Evolutionary conservation across 2,329 filamentous ascomycete genomes (phyloP).

Genomic region (Oidium heveae): DNA sequence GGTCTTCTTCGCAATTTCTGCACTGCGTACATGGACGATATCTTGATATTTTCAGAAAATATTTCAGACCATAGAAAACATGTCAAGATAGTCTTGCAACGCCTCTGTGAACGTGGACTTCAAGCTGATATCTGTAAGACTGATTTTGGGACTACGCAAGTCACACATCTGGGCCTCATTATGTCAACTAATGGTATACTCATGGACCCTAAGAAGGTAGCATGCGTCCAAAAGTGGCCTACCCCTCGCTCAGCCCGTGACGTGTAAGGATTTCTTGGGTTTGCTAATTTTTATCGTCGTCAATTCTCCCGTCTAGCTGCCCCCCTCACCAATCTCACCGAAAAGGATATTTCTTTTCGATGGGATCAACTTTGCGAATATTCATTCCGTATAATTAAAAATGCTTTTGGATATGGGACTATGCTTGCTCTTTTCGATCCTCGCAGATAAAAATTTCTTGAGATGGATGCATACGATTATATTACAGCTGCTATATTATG

Average conservation of each 20-base stretch:
- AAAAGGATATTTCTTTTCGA: neutral
- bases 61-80: neutral
- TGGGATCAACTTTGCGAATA: neutral
- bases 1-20: neutral
- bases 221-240: neutral
- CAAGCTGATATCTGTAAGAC: neutral
- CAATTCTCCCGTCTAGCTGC: neutral
- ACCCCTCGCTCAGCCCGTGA: neutral
- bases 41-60: neutral
- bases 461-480: neutral
- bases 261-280: neutral
- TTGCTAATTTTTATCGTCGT: neutral
- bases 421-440: neutral
- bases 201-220: neutral
- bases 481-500: neutral
- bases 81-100: neutral
- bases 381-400: neutral
- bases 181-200: neutral
- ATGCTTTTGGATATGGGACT: neutral
- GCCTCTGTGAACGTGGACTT: neutral
- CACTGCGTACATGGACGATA: neutral
- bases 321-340: neutral
- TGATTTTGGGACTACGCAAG: neutral
- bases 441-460: neutral
- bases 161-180: neutral